Conservation (phyloP, 2,329 filamentous ascomycete genomes). For the Cryphonectria nitschkei region DNA sequence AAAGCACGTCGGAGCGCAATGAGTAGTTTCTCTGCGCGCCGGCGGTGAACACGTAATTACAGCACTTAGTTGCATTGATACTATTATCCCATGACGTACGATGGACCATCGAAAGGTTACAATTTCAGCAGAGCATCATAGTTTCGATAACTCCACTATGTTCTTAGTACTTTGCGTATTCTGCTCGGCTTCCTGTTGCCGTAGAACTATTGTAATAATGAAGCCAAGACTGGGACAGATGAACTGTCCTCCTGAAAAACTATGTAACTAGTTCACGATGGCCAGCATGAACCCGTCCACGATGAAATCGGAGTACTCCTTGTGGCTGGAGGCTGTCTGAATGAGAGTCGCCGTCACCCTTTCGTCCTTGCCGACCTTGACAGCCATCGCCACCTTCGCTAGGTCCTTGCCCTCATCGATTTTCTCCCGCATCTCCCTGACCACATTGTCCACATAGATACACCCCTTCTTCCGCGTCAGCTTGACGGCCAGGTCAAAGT, state of each 20-base stretch:
- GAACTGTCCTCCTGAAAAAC: no score
- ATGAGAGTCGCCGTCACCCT: constrained; percentile 33
- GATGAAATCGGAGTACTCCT: constrained; percentile 17
- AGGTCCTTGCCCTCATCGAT: constrained; percentile 30
- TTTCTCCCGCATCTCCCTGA: constrained; percentile 39
- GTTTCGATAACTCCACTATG: not conserved
- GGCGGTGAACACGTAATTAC: not conserved
- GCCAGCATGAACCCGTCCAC: constrained; percentile 34
- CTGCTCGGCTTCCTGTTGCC: not conserved
- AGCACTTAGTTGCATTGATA: not conserved
- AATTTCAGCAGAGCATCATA: not conserved
- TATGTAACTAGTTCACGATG: constrained; percentile 25
- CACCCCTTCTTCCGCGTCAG: constrained; percentile 45
- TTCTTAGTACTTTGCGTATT: no score
- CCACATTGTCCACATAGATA: constrained; percentile 56
- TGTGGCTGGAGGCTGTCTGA: constrained; percentile 28
- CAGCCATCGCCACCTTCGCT: constrained; percentile 32
- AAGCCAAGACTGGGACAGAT: not conserved
- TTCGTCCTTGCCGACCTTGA: constrained; percentile 30
- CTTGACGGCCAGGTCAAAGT: constrained; percentile 50
- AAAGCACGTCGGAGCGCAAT: not conserved
- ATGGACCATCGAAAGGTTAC: not conserved
- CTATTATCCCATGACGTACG: not conserved
- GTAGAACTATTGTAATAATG: no score
- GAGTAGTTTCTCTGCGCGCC: not conserved